Evolutionary conservation across 805 yeast species (phyloP).

Genomic region (Saccharomycopsis selenospora): DNA sequence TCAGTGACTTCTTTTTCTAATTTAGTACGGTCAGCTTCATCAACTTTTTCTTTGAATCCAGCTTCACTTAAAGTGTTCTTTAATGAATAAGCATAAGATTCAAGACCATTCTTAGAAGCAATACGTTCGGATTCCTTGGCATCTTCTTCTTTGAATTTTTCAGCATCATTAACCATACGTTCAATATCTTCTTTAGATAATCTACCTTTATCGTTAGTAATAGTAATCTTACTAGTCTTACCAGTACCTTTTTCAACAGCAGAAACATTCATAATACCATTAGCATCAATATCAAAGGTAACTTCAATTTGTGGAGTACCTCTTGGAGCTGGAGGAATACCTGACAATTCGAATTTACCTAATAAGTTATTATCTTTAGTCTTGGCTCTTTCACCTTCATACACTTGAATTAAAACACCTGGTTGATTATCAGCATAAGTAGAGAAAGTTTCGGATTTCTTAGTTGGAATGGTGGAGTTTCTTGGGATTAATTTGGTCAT

Average conservation of each 20-base stretch:
- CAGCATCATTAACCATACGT: slow-evolving; percentile 97
- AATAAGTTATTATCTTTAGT: slow-evolving; percentile 95
- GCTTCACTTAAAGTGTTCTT: slow-evolving; percentile 75
- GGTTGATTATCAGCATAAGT: slow-evolving; percentile 99
- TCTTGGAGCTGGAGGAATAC: slow-evolving; percentile 98
- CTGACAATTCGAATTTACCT: slow-evolving; percentile 94
- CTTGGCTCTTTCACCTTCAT: slow-evolving; percentile 97
- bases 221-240: slow-evolving; percentile 92
- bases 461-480: slow-evolving; percentile 97
- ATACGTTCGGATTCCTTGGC: slow-evolving; percentile 91
- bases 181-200: slow-evolving; percentile 96
- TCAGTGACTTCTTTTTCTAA: slow-evolving; percentile 79
- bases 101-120: slow-evolving; percentile 91
- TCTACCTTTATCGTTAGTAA: slow-evolving; percentile 98
- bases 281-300: slow-evolving; percentile 93
- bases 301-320: slow-evolving; percentile 99
- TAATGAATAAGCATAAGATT: slow-evolving; percentile 91
- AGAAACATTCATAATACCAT: slow-evolving; percentile 94
- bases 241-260: slow-evolving; percentile 99
- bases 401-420: slow-evolving; percentile 97
- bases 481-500: slow-evolving; percentile 99
- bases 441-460: slow-evolving; percentile 96
- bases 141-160: slow-evolving; percentile 95
- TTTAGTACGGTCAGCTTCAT: slow-evolving; percentile 62
- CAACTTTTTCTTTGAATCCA: slow-evolving; percentile 70